Evolutionary conservation across 78 protist species (phyloP), one percentile per base, ranked within the genome.

Genomic region (Dictyostelium purpureum): DNA sequence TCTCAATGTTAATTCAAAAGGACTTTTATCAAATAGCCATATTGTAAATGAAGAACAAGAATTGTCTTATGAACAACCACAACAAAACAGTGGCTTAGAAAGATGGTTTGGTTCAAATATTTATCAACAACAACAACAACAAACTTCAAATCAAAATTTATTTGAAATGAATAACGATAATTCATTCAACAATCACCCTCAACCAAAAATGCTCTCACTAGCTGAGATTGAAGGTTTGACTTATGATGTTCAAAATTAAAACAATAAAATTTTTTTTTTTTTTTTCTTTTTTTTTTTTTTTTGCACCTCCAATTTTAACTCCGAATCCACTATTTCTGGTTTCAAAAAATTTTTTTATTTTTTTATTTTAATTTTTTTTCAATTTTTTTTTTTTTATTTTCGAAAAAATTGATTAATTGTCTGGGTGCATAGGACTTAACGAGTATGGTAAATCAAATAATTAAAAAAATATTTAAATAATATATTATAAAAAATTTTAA

Each of bases 61-160:
- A 61, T 6, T 1, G 7, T 18, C 14, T 31, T 43, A 21, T 19
- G 31, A 18, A 40, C 4, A 73, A 31, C 63, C 3, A 73, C 26
- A 19, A 35, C 77, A 45, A 26, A 71, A 75, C 9, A 65, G 79
- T 26, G 78, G 79, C 12, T n/a, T 73, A 19, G 81, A 75, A 57
- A 75, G 52, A 75, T 75, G 81, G 81, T 75, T 75, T 75, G 81
- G 81, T 19, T 19, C n/a, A 24, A 67, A 71, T 33, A 35, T 38
- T 38, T 26, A 38, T 21, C 45, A 51, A 19, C 28, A 19, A 35
- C 26, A 45, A 5, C 49, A 31, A 3, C 45, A 51, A 6, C 79
- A 28, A 40, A 43, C 59, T 6, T 18, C 6, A 10, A 71, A 47
- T 16, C 12, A 71, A 21, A 18, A 11, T 28, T 28, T 2, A 16